Percentiles rank a stretch among this genome's conserved stretches.
phyloP scores from a whole-genome alignment of 495 filamentous ascomycete species.

The Xanthoparmelia taractica region DNA sequence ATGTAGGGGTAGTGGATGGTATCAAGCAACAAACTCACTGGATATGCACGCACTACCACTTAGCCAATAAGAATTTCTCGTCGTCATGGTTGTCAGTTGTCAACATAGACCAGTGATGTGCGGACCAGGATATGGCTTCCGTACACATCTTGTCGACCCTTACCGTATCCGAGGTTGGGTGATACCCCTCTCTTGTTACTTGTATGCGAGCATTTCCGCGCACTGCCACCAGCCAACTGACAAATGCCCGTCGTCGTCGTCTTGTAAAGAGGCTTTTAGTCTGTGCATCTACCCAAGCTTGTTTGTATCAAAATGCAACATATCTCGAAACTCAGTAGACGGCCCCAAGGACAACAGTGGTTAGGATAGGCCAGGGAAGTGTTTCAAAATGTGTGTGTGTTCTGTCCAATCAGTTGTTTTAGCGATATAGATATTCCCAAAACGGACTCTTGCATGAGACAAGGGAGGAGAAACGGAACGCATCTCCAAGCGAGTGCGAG shows the following conservation, averaged over 20 bases:
- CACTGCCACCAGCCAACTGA: neutral
- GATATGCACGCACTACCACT: neutral
- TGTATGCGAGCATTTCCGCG: neutral
- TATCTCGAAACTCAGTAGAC: neutral
- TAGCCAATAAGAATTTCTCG: neutral
- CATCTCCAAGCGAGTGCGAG: neutral
- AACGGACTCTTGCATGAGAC: neutral
- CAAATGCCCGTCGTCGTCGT: neutral
- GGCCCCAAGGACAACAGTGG: neutral
- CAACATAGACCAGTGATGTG: neutral
- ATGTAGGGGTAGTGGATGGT: neutral
- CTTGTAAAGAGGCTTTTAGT: neutral
- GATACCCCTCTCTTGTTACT: neutral
- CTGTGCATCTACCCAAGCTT: neutral
- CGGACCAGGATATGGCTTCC: too few relatives aligned
- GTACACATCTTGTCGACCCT: neutral
- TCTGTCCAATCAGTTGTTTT: neutral
- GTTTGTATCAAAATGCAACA: neutral
- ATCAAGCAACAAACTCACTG: conserved; percentile 1
- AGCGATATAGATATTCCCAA: neutral
- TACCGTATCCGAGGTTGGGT: neutral
- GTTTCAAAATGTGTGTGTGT: neutral
- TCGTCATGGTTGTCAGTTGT: neutral
- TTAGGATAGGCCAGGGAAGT: neutral
- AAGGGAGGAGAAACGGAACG: neutral